Percentiles rank a stretch among this genome's conserved stretches.
Evolutionary conservation across 1,284 basidiomycete species (phyloP).

Genomic region (Cryptococcus jaspeensis): DNA sequence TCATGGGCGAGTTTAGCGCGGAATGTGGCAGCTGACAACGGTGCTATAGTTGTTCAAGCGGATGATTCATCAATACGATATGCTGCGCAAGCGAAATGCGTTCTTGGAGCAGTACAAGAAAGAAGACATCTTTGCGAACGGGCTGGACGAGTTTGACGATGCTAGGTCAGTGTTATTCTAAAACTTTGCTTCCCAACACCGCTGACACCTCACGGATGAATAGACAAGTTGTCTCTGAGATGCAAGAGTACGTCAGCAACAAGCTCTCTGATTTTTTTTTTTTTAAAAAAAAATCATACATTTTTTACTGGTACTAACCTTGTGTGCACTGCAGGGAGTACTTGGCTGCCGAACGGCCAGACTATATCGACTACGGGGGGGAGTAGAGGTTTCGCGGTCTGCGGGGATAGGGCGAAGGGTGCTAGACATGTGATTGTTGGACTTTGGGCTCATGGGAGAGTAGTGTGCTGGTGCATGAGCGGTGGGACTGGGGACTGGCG

Average conservation of each 20-base stretch:
- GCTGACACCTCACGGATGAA: background rate
- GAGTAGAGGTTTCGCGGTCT: constrained; percentile 20
- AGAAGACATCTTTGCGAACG: constrained; percentile 88
- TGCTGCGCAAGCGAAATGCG: constrained; percentile 82
- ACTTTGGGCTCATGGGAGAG: too few relatives aligned
- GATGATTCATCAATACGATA: constrained; percentile 94
- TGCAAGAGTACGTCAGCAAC: constrained; percentile 28
- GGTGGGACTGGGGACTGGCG: too few relatives aligned
- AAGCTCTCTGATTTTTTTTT: too few relatives aligned
- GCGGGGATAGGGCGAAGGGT: too few relatives aligned
- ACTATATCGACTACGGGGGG: constrained; percentile 65
- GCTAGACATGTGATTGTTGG: too few relatives aligned
- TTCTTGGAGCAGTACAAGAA: constrained; percentile 98
- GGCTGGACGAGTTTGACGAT: constrained; percentile 91
- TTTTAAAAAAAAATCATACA: too few relatives aligned
- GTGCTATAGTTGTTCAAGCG: constrained; percentile 79
- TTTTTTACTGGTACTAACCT: background rate
- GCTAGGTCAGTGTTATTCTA: constrained; percentile 60
- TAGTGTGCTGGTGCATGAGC: too few relatives aligned
- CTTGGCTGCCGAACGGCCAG: constrained; percentile 85
- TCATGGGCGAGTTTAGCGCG: background rate
- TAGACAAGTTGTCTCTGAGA: constrained; percentile 34
- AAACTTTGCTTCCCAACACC: background rate
- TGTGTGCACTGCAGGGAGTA: constrained; percentile 59
- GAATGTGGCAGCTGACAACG: background rate